Evolutionary conservation across 2,329 filamentous ascomycete species (phyloP).

Genomic region (Aureobasidium leucospermi): DNA sequence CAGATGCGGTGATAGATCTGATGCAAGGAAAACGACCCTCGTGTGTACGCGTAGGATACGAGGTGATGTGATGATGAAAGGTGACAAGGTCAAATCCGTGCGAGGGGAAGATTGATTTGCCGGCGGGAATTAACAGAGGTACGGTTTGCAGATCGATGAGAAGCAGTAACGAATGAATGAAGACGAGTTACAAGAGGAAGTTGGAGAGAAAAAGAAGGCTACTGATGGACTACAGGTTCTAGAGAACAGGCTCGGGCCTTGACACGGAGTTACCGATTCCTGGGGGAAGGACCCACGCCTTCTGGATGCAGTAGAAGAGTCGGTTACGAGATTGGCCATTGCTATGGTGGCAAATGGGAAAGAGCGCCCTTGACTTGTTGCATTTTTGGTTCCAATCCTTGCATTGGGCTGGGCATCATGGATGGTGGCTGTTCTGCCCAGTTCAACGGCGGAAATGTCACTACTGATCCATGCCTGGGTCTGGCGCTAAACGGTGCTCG

Average conservation of each 20-base stretch:
- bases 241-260: slow-evolving; percentile 13
- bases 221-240: slow-evolving; percentile 2
- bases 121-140: neutral
- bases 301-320: slow-evolving; percentile 14
- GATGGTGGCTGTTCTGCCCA: slow-evolving; percentile 13
- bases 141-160: slow-evolving; percentile 1
- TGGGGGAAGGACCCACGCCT: slow-evolving; percentile 10
- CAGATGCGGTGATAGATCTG: neutral
- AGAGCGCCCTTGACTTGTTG: slow-evolving; percentile 1
- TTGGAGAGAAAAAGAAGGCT: slow-evolving; percentile 10
- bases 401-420: slow-evolving; percentile 12
- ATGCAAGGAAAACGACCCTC: slow-evolving; percentile 2
- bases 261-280: slow-evolving; percentile 12
- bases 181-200: slow-evolving; percentile 1
- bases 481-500: slow-evolving; percentile 7
- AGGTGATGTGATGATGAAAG: slow-evolving; percentile 3
- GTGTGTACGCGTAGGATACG: neutral
- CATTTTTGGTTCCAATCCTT: slow-evolving; percentile 14
- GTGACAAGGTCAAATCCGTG: neutral
- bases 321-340: slow-evolving; percentile 13
- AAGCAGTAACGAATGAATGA: slow-evolving; percentile 8
- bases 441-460: slow-evolving; percentile 13
- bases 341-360: slow-evolving; percentile 6
- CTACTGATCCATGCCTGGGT: slow-evolving; percentile 12
- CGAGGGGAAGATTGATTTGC: neutral